A percentile compares a stretch with the other conserved stretches of the same genome.
These are phyloP conservation scores for Williopsis jadinii DNA, from an alignment of 1,139 yeast genomes.

Conservation along the genomic window DNA sequence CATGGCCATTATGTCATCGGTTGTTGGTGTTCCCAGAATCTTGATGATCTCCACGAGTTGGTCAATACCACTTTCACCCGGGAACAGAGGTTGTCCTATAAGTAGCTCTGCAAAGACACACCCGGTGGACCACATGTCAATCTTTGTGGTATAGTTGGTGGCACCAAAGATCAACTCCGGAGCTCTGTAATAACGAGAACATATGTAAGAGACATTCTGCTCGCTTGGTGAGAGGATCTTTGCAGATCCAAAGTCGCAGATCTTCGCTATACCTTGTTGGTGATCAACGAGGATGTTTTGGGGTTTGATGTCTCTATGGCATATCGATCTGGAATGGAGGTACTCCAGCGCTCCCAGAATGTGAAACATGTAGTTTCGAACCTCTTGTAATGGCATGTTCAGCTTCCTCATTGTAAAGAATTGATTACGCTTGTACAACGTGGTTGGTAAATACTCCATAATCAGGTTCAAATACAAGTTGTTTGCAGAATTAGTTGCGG, in stretches of 20 bases:
- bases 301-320: constrained; percentile 97
- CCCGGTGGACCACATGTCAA: constrained; percentile 97
- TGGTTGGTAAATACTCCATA: constrained; percentile 90
- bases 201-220: constrained; percentile 92
- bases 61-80: constrained; percentile 96
- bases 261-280: constrained; percentile 70
- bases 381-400: constrained; percentile 83
- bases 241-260: constrained; percentile 99
- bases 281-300: constrained; percentile 91
- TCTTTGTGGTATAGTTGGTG: constrained; percentile 89
- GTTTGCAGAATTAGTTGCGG: constrained; percentile 54
- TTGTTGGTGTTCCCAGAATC: constrained; percentile 90
- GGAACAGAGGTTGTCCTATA: constrained; percentile 93
- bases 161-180: constrained; percentile 92
- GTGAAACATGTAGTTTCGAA: constrained; percentile 87
- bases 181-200: constrained; percentile 94
- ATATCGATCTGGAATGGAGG: constrained; percentile 80
- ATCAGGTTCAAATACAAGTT: constrained; percentile 84
- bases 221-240: constrained; percentile 83
- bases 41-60: constrained; percentile 95
- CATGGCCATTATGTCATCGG: constrained; percentile 90
- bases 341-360: constrained; percentile 86
- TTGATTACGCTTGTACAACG: constrained; percentile 84
- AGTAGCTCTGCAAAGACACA: constrained; percentile 97
- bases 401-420: constrained; percentile 70